Base-by-base conservation (phyloP, 2,329 filamentous ascomycete genomes). In the Lecanicillium sp. region DNA sequence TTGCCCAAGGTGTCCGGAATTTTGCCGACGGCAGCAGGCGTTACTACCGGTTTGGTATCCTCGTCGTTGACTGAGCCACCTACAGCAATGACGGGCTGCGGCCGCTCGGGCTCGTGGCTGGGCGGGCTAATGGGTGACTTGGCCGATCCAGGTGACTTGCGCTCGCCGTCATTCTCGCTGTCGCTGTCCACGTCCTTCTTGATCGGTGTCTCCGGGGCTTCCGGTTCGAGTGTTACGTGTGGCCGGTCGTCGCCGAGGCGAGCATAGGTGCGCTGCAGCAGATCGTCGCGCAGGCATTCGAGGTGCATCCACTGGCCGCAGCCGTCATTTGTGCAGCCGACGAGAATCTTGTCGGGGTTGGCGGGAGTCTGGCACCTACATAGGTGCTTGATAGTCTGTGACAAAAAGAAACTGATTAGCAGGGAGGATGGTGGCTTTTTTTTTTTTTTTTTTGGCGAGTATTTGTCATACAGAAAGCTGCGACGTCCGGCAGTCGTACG, bases 261-360 rank as follows among this genome's bases (percentile, higher is more conserved):
- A 24, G 72, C 65, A 57, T 69, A 79, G 0, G 75, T 72, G 24
- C 67, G 67, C 57, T 68, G 63, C 11, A 83, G 67, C 4, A 74
- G 69, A 12, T 78, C 73, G 55, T 80, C 72, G 26, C 72, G 66
- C n/a, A 85, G 67, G 55, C 81, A 85, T 38, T 81, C 74, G 48
- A 79, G 72, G 55, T 85, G 81, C 51, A 84, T 72, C 81, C 81
- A 84, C 46, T 71, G 73, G 44, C 71, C 72, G 59, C 81, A 85
- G 2, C 62, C 58, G 11, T 70, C 57, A 50, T 73, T 74, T 9
- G 72, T 73, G 62, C 81, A 85, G 48, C 77, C 75, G 41, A 83
- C 71, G 32, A 84, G 63, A 19, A 72, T 71, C 55, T 75, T 77
- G 54, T 84, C 79, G 20, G 81, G 81, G 52, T 84, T 81, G 54